Base-by-base conservation (phyloP, 1,139 yeast species). In the Blastobotrys capitulatus region DNA sequence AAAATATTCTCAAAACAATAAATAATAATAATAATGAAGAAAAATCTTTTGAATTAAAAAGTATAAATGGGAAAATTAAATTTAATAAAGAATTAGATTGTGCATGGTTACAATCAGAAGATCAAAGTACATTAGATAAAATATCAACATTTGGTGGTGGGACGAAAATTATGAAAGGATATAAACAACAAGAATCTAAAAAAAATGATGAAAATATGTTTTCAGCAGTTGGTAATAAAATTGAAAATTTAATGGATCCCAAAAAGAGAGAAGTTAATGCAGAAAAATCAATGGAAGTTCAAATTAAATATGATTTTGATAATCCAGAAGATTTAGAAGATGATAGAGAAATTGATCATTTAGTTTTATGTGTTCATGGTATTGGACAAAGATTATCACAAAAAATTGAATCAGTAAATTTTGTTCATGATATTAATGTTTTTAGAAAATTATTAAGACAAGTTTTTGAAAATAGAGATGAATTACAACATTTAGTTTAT, bases 291-390 rank as follows among this genome's bases (percentile, higher is more conserved):
- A 51, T 38, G 48, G 61, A 61, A 46, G 47, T 50, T 6, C 61
- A 63, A 50, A 63, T 63, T 57, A 62, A 60, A 44, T 46, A 57
- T 25, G 66, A 63, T 40, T 61, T 60, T 36, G 50, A 57, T 40
- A 54, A 56, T 27, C 16, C 25, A 6, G 6, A 16, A 22, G 45
- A 45, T 7, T 19, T 7, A 10, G 54, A 54, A 25, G 50, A 29
- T 16, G 50, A 48, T 18, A 69, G 95, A 52, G 73, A 79, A 29
- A 75, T 89, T 16, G 89, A 87, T 46, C 97, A 92, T 66, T 68
- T 89, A 51, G 78, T 88, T 2, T 71, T 89, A 26, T 87, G 96
- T 61, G 78, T 89, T 37, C 97, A 89, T 67, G 97, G 97, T 0
- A 86, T 89, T 53, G 97, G 97, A 1, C 97, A 89, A 66, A 78